Percentiles rank a stretch among this genome's conserved stretches.
Conservation (phyloP, 352 stramenopile species). For the Phytophthora foliorum region DNA sequence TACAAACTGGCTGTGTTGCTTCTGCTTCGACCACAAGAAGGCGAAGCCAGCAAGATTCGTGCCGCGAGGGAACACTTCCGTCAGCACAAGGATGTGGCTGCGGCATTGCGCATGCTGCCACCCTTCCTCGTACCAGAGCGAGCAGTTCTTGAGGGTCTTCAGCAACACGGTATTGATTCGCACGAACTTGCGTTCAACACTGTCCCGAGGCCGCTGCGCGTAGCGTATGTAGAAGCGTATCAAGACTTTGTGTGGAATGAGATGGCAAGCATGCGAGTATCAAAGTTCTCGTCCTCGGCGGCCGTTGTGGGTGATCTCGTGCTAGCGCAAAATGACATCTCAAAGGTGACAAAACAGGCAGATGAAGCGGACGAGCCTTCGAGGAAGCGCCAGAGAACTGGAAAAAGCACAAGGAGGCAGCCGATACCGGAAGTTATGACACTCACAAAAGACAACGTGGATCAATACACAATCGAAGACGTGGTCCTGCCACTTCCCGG, state of each 20-base stretch:
- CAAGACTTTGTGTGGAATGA: conserved; percentile 97
- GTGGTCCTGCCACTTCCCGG: conserved; percentile 96
- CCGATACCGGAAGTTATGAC: conserved; percentile 48
- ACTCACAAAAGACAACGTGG: conserved; percentile 89
- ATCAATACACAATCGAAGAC: conserved; percentile 92
- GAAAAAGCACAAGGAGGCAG: conserved; percentile 28
- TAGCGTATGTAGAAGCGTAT: conserved; percentile 84
- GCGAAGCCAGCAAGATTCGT: conserved; percentile 85
- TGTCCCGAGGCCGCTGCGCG: conserved; percentile 68
- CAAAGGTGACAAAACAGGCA: conserved; percentile 20
- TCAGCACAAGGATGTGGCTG: conserved; percentile 85
- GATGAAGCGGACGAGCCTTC: conserved; percentile 22
- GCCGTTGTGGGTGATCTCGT: conserved; percentile 94
- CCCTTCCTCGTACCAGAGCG: conserved; percentile 78
- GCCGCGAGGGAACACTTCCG: conserved; percentile 83
- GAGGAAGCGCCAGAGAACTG: conserved; percentile 49
- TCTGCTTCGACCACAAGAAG: conserved; percentile 89
- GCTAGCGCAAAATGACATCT: conserved; percentile 33
- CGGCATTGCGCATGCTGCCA: conserved; percentile 80
- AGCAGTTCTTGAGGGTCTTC: conserved; percentile 74
- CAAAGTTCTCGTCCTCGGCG: conserved; percentile 59
- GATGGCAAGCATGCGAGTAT: conserved; percentile 92
- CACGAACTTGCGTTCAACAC: conserved; percentile 78
- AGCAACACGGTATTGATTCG: conserved; percentile 81
- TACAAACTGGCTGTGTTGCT: conserved; percentile 94